These are phyloP conservation scores for Candolleomyces eurysporus DNA, from an alignment of 768 basidiomycete genomes.

Conservation along the genomic window DNA sequence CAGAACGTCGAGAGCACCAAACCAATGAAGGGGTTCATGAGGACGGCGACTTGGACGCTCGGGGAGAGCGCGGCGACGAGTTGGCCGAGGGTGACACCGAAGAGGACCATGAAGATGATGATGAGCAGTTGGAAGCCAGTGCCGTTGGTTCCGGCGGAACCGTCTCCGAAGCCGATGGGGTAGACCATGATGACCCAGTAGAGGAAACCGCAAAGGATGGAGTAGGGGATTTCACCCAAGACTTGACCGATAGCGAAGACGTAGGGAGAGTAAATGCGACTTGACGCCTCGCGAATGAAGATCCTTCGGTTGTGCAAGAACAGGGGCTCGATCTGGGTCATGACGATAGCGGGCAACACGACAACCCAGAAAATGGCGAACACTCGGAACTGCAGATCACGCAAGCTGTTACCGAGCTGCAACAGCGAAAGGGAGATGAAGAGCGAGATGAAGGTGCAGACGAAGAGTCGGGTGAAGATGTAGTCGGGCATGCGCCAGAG, in stretches of 20 bases:
- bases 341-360: slow-evolving; percentile 71
- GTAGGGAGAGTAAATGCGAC: slow-evolving; percentile 82
- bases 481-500: slow-evolving; percentile 87
- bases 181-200: slow-evolving; percentile 81
- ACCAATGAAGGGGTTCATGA: slow-evolving; percentile 77
- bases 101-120: slow-evolving; percentile 65
- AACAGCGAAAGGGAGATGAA: slow-evolving; percentile 80
- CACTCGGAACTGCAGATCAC: slow-evolving; percentile 76
- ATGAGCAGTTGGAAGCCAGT: slow-evolving; percentile 73
- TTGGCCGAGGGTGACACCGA: slow-evolving; percentile 69
- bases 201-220: slow-evolving; percentile 61
- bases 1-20: slow-evolving; percentile 71
- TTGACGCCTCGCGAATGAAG: slow-evolving; percentile 64
- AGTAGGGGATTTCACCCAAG: slow-evolving; percentile 78
- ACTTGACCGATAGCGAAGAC: slow-evolving; percentile 85
- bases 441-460: slow-evolving; percentile 67
- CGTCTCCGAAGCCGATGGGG: slow-evolving; percentile 56
- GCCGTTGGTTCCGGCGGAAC: slow-evolving; percentile 55
- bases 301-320: slow-evolving; percentile 70
- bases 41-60: slow-evolving; percentile 68
- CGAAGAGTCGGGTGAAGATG: slow-evolving; percentile 79
- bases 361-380: slow-evolving; percentile 76
- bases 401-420: slow-evolving; percentile 58
- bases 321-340: slow-evolving; percentile 79
- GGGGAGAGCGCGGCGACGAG: slow-evolving; percentile 75